phyloP scores from a whole-genome alignment of 2,329 filamentous ascomycete genomes.

The Incumbomyces lentus region DNA sequence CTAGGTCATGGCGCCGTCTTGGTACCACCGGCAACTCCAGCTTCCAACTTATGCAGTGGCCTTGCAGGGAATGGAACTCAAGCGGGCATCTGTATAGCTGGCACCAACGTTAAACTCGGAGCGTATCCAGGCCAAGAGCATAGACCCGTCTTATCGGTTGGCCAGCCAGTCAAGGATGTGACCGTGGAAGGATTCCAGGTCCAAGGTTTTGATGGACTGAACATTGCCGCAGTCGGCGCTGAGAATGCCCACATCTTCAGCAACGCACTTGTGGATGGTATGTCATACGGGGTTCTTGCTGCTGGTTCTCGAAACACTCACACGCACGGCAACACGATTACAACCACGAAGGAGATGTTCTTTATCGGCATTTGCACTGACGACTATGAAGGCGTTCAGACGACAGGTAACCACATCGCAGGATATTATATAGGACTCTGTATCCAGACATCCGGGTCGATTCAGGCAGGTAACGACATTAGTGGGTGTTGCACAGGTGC shows the following conservation, averaged over 20 bases:
- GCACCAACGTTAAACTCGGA: conserved; percentile 8
- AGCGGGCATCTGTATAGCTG: conserved; percentile 13
- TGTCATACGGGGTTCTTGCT: conserved; percentile 10
- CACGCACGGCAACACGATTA: conserved; percentile 11
- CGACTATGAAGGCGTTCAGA: conserved; percentile 7
- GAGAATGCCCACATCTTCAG: conserved; percentile 6
- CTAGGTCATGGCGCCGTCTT: conserved; percentile 12
- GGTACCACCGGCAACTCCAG: conserved; percentile 8
- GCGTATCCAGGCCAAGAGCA: conserved; percentile 12
- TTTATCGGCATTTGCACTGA: conserved; percentile 16
- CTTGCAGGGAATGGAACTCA: conserved; percentile 10
- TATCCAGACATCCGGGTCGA: conserved; percentile 10
- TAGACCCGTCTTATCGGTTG: conserved; percentile 12
- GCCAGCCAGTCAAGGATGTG: conserved; percentile 9
- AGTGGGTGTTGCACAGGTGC: conserved; percentile 9
- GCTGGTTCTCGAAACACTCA: conserved; percentile 9
- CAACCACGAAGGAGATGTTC: not conserved
- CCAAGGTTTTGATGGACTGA: conserved; percentile 9
- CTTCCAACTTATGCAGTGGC: conserved; percentile 11
- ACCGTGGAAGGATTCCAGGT: conserved; percentile 12
- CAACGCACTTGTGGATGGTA: conserved; percentile 11
- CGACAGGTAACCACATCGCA: conserved; percentile 9
- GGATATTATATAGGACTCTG: conserved; percentile 13
- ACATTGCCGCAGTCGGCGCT: conserved; percentile 13
- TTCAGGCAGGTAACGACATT: conserved; percentile 9